phyloP scores from a whole-genome alignment of 805 yeast species.

The Vanderwaltozyma polyspora region DNA sequence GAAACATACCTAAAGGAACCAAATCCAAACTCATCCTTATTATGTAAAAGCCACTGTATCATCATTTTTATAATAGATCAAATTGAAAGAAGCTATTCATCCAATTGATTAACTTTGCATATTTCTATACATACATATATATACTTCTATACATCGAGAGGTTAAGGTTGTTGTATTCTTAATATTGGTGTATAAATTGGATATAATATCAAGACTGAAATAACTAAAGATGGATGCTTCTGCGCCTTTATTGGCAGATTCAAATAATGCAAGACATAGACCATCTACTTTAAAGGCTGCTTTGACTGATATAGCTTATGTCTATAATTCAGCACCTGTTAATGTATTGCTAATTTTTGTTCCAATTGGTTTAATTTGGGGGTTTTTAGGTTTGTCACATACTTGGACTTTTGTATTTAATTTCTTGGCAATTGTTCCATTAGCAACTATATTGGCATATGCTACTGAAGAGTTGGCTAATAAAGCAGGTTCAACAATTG shows the following conservation, averaged over 20 bases:
- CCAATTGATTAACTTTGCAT: not conserved
- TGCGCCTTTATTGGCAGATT: conserved; percentile 4
- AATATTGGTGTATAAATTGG: no score
- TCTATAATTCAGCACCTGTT: conserved; percentile 52
- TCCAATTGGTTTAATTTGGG: conserved; percentile 81
- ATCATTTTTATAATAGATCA: no score
- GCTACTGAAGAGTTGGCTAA: conserved; percentile 89
- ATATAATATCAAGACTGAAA: no score
- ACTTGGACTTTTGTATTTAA: conserved; percentile 56
- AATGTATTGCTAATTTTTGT: conserved; percentile 71
- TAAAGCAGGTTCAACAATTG: conserved; percentile 82
- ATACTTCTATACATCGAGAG: no score
- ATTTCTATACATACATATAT: not conserved
- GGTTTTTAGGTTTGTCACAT: conserved; percentile 43
- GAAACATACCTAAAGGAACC: no score
- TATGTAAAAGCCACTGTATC: no score
- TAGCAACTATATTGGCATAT: conserved; percentile 80
- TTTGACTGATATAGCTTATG: conserved; percentile 16
- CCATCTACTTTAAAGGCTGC: conserved; percentile 11
- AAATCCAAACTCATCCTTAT: no score
- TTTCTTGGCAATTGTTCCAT: conserved; percentile 82
- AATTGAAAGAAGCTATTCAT: no score
- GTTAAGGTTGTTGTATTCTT: no score
- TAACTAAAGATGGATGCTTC: conserved; percentile 2
- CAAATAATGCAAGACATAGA: conserved; percentile 1